Conservation (phyloP, 2,329 filamentous ascomycete genomes). For the Pseudogymnoascus sp. region DNA sequence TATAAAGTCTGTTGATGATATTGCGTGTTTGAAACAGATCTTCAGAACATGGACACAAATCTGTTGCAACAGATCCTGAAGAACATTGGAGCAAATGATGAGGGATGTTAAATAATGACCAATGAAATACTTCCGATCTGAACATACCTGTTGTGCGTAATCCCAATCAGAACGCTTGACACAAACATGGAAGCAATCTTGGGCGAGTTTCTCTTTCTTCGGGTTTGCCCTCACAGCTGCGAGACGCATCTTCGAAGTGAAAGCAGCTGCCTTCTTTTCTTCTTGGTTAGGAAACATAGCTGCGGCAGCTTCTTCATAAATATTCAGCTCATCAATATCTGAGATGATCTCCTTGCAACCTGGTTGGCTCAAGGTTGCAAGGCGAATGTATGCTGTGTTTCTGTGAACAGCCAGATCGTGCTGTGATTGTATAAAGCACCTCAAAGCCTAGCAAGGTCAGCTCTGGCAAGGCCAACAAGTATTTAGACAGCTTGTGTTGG, state of each 20-base stretch:
- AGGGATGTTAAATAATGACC: not conserved
- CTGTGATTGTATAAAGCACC: slow-evolving; percentile 26
- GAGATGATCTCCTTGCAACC: slow-evolving; percentile 19
- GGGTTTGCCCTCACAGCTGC: slow-evolving; percentile 26
- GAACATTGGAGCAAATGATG: not conserved
- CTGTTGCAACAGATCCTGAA: slow-evolving; percentile 17
- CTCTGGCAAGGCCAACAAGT: not conserved
- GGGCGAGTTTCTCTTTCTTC: slow-evolving; percentile 25
- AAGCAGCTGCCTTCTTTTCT: slow-evolving; percentile 20
- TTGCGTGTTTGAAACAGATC: slow-evolving; percentile 14
- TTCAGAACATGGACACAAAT: slow-evolving; percentile 9
- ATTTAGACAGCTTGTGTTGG: not conserved
- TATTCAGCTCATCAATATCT: slow-evolving; percentile 26
- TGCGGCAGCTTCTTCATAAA: slow-evolving; percentile 27
- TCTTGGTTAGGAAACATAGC: slow-evolving; percentile 19
- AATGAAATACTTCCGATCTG: not conserved
- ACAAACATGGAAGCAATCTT: slow-evolving; percentile 28
- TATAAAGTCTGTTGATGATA: not conserved
- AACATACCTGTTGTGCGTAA: slow-evolving; percentile 27
- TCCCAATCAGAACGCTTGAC: slow-evolving; percentile 27
- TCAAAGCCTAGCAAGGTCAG: slow-evolving; percentile 25
- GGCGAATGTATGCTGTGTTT: slow-evolving; percentile 21
- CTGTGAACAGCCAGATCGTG: slow-evolving; percentile 24
- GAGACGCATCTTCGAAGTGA: slow-evolving; percentile 28
- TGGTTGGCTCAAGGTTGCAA: slow-evolving; percentile 22